Base-by-base conservation (phyloP, 768 basidiomycete species). In the Agrocybe praecox region DNA sequence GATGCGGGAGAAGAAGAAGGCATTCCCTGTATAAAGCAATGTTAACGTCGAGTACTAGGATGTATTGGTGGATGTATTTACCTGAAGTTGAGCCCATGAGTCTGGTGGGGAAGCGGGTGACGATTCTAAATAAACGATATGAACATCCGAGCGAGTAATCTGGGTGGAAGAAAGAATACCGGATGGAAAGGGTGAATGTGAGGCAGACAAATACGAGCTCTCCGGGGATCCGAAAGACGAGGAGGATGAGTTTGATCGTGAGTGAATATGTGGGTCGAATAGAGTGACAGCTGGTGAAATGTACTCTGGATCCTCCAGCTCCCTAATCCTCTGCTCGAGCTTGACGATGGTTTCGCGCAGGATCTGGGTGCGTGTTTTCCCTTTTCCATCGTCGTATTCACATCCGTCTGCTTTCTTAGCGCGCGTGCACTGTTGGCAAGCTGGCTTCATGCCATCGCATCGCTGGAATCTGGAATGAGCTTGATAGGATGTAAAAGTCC, bases 321-420 rank as follows among this genome's bases (percentile, higher is more conserved):
- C 88, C 49, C 81, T 78, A 59, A 92, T 81, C 55, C 89, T 76
- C 45, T 84, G 77, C 68, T 92, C 89, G 54, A 92, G 84, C 36
- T 84, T 84, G 44, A 78, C 76, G 60, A 92, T 89, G 65, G 87
- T 88, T 68, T 92, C 90, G 55, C 89, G 85, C 55, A 92, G 80
- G 49, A 91, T 69, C 65, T 92, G 90, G 0, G 90, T 92, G 58
- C 89, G 80, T 45, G 89, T 91, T 76, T 91, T 92, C 48, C 88
- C 88, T 74, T 88, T 90, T 22, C 90, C 90, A 71, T 92, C 90
- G 62, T 92, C 90, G 68, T 92, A 92, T 65, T 89, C 88, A 70
- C 90, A 92, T 11, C 69, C 75, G 2, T 90, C 88, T 49, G 75
- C 76, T 68, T 90, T 91, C 79, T 92, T 92, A 43, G 89, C 89